Evolutionary conservation across 306 rosid genomes (phyloP).

Genomic region (peach (Prunus persica)): DNA sequence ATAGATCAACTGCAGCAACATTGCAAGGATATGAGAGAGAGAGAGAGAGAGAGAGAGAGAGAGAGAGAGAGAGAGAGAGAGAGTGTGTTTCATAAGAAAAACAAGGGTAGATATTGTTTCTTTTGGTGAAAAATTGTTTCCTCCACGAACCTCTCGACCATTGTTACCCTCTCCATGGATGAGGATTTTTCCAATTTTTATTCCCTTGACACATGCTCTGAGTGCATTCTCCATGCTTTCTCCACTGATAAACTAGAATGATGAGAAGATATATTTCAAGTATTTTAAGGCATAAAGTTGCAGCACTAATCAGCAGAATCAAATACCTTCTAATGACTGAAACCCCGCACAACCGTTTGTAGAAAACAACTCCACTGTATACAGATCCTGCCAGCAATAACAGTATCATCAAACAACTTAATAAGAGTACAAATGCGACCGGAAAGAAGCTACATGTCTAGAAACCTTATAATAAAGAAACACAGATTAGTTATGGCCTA

Average conservation of each 20-base stretch:
- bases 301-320: neutral
- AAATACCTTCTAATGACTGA: conserved; percentile 29
- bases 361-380: conserved; percentile 25
- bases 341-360: conserved; percentile 19
- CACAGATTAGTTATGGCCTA: no score
- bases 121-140: neutral
- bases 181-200: conserved; percentile 28
- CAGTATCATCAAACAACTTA: neutral
- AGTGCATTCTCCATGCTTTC: conserved; percentile 31
- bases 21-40: neutral
- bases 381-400: conserved; percentile 11
- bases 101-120: neutral
- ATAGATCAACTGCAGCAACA: conserved; percentile 17
- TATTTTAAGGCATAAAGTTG: neutral
- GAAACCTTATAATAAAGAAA: no score
- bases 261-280: neutral
- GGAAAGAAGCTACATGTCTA: no score
- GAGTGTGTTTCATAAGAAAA: no score
- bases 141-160: conserved; percentile 20
- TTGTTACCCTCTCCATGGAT: conserved; percentile 20
- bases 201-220: conserved; percentile 25
- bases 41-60: neutral
- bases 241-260: conserved; percentile 4
- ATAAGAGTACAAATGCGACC: neutral
- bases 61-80: neutral